A percentile compares a stretch with the other conserved stretches of the same genome.
Evolutionary conservation across 768 basidiomycete genomes (phyloP).

Genomic region (Rhodotorula babjevae): DNA sequence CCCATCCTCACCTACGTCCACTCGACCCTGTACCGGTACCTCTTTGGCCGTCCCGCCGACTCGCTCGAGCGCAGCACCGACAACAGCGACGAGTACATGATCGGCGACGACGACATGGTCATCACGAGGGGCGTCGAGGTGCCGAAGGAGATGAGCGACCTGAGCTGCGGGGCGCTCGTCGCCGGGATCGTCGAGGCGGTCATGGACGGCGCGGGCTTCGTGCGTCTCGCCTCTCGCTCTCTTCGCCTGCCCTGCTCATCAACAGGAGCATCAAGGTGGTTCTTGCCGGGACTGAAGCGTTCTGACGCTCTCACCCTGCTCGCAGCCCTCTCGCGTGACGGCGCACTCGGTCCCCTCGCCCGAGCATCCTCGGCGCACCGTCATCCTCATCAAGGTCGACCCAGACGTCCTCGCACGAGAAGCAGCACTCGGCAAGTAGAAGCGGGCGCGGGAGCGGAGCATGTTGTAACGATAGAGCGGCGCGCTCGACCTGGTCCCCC

Average conservation of each 20-base stretch:
- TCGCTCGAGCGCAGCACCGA: constrained; percentile 94
- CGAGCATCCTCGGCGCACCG: constrained; percentile 75
- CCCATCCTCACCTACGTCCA: constrained; percentile 90
- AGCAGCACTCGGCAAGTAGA: constrained; percentile 70
- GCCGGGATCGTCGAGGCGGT: constrained; percentile 97
- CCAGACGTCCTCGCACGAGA: constrained; percentile 88
- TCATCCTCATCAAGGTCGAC: constrained; percentile 96
- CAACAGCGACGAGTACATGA: constrained; percentile 98
- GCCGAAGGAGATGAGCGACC: constrained; percentile 84
- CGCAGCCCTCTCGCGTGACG: constrained; percentile 88
- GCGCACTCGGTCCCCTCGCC: constrained; percentile 85
- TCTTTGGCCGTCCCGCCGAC: constrained; percentile 89
- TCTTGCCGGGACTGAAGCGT: too few species aligned
- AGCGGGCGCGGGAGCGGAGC: background rate
- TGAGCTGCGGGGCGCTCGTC: constrained; percentile 95
- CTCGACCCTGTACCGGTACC: constrained; percentile 88
- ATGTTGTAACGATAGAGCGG: background rate
- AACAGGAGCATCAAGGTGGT: too few species aligned
- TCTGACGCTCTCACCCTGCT: too few species aligned
- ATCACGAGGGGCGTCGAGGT: constrained; percentile 88
- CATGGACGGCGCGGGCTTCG: constrained; percentile 86
- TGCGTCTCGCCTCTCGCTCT: constrained; percentile 53
- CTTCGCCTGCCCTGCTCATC: background rate
- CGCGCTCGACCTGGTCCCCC: too few species aligned
- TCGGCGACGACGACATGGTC: constrained; percentile 91